Evolutionary conservation across 768 basidiomycete species (phyloP).

Genomic region (Rhodotorula sphaerocarpa): DNA sequence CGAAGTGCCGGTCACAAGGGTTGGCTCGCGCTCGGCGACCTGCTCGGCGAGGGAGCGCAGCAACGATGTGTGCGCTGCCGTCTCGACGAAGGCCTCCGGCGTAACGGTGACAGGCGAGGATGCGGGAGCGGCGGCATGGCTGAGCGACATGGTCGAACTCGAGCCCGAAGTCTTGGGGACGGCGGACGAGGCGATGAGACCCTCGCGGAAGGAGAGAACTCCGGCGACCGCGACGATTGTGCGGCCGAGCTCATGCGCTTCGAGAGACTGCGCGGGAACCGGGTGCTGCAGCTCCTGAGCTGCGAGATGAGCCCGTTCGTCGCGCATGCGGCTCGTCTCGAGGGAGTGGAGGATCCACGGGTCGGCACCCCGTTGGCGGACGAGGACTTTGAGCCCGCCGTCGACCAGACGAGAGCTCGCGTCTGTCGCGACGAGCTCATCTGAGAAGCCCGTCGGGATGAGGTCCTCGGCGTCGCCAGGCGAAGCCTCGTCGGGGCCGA

Average conservation of each 20-base stretch:
- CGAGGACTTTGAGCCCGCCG: slow-evolving; percentile 54
- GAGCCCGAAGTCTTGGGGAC: slow-evolving; percentile 33
- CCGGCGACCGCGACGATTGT: slow-evolving; percentile 59
- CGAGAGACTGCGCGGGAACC: not conserved
- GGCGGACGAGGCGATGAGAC: slow-evolving; percentile 34
- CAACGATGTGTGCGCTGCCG: slow-evolving; percentile 54
- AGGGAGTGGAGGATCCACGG: slow-evolving; percentile 73
- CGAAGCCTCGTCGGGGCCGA: slow-evolving; percentile 68
- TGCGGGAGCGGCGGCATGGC: slow-evolving; percentile 18
- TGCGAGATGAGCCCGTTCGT: slow-evolving; percentile 48
- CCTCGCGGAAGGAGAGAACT: slow-evolving; percentile 55
- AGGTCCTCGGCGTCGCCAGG: slow-evolving; percentile 58
- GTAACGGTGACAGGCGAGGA: slow-evolving; percentile 11
- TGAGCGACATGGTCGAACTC: slow-evolving; percentile 31
- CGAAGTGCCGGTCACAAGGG: slow-evolving; percentile 72
- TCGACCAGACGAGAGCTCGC: slow-evolving; percentile 37
- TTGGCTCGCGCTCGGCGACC: slow-evolving; percentile 62
- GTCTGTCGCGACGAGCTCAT: slow-evolving; percentile 4
- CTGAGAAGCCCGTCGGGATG: slow-evolving; percentile 49
- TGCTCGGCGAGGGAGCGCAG: slow-evolving; percentile 59
- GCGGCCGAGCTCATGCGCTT: slow-evolving; percentile 46
- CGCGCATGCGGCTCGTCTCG: slow-evolving; percentile 57
- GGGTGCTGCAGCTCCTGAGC: not conserved
- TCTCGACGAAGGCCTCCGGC: slow-evolving; percentile 49
- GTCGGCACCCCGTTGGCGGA: slow-evolving; percentile 51